Base-by-base conservation (phyloP, 106 monocot genomes). In the Triglochin maritima region DNA sequence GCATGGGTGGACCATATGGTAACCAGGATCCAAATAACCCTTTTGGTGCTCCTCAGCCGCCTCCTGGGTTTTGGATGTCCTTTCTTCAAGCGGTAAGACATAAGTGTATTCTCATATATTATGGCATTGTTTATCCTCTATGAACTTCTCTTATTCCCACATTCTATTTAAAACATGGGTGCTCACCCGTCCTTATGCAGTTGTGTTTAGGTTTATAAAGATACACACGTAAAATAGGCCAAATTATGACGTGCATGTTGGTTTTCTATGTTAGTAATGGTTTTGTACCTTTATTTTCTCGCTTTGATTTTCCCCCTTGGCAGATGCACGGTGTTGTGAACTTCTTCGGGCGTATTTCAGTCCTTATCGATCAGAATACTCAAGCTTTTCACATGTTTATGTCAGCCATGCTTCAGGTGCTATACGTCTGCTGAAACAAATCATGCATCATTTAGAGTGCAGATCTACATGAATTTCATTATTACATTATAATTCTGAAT, bases 61-160 rank as follows among this genome's bases (percentile, higher is more conserved):
- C 98, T 9, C 98, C 92, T 29, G 72, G 89, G 46, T 92, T 99
- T 50, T 99, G 98, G 98, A 79, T 89, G 74, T 92, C 98, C 5
- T 82, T 99, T 53, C 74, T 99, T 65, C 78, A 82, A 42, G 88
- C 85, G 86, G 98, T 99, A 81, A 84, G 88, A 14, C 47, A 48
- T 9, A 29, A 61, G 16, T 17, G 44, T 44, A 61, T 29, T 29
- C 29, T 29, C 29, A 29, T 29, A 0, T 29, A 29, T 29, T 29
- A 29, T 29, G 29, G 29, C 29, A 29, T 29, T 29, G 29, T 48
- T 44, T 47, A 43, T 17, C 6, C 3, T 48, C 17, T 68, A 9
- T 44, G 44, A 42, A 42, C 60, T 61, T 43, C 46, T 63, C 29
- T 29, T 29, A 29, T 29, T 29, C 29, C 29, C 29, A 1, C 29